Percentiles rank a stretch among this genome's conserved stretches.
Conservation (phyloP, 2,329 filamentous ascomycete species). For the Drechslerella dactyloides region DNA sequence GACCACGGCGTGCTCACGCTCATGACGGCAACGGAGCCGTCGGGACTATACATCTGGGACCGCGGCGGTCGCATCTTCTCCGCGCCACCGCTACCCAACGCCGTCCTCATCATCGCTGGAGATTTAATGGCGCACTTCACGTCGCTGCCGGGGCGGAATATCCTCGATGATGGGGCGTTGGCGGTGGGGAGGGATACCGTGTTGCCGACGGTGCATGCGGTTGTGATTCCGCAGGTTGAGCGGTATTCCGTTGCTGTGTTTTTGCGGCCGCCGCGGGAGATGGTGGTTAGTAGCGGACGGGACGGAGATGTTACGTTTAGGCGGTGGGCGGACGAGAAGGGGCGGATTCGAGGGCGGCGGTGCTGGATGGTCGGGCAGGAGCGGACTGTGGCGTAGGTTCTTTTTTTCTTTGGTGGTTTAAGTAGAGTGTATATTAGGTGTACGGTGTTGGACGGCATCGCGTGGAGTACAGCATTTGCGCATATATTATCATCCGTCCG, state of each 20-base stretch:
- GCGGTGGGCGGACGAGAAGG: constrained; percentile 47
- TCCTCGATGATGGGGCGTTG: constrained; percentile 7
- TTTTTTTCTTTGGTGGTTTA: too few relatives aligned
- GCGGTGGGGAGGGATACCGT: constrained; percentile 24
- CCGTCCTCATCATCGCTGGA: constrained; percentile 33
- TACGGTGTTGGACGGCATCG: too few relatives aligned
- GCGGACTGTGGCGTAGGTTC: too few relatives aligned
- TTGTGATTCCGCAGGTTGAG: constrained; percentile 38
- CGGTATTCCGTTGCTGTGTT: constrained; percentile 46
- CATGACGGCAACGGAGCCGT: constrained; percentile 41
- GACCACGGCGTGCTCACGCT: constrained; percentile 46
- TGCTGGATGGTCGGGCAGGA: constrained; percentile 49
- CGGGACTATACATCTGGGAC: constrained; percentile 43
- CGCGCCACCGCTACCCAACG: constrained; percentile 36
- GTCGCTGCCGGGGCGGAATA: constrained; percentile 15
- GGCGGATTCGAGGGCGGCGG: constrained; percentile 24
- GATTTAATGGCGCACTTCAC: constrained; percentile 46
- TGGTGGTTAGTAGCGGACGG: constrained; percentile 23
- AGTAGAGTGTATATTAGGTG: too few relatives aligned
- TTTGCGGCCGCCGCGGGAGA: constrained; percentile 33
- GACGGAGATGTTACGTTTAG: constrained; percentile 39
- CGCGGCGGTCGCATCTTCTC: constrained; percentile 36
- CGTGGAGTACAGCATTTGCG: too few relatives aligned
- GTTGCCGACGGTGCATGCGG: constrained; percentile 36
- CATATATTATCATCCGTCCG: too few relatives aligned